Conservation (phyloP, 2,329 filamentous ascomycete genomes). For the Xylariales sp. region DNA sequence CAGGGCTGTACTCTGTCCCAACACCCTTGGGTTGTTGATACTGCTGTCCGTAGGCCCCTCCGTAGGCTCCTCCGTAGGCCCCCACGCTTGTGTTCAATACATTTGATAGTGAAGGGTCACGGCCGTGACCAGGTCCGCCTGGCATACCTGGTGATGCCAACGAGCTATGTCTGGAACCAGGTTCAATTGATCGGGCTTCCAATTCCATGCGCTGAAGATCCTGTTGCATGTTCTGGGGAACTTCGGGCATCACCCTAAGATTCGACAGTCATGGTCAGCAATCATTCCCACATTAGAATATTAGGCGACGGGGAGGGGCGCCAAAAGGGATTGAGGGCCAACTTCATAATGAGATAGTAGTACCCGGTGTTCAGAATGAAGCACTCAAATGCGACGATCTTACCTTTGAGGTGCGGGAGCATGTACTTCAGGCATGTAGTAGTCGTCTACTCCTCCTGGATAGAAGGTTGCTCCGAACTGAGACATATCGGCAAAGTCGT, state of each 20-base stretch:
- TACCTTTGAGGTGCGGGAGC: conserved; percentile 55
- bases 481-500: conserved; percentile 37
- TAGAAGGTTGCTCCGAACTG: conserved; percentile 54
- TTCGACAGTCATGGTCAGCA: conserved; percentile 1
- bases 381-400: conserved; percentile 21
- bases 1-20: conserved; percentile 27
- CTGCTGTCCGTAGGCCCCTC: conserved; percentile 23
- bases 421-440: conserved; percentile 56
- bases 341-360: not conserved
- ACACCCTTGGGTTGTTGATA: conserved; percentile 25
- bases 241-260: conserved; percentile 83
- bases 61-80: too few relatives aligned
- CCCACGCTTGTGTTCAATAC: conserved; percentile 26
- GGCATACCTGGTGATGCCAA: conserved; percentile 21
- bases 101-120: conserved; percentile 40
- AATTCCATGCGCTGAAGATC: conserved; percentile 88
- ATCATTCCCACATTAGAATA: too few relatives aligned
- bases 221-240: conserved; percentile 94
- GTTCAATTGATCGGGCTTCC: conserved; percentile 56
- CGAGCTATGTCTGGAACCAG: conserved; percentile 25
- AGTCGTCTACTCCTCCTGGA: conserved; percentile 54
- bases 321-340: too few relatives aligned
- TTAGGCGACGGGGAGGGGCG: too few relatives aligned
- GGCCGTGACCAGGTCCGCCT: conserved; percentile 29
- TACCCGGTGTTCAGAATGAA: conserved; percentile 8